These are phyloP conservation scores for Petunia hybrid DNA, from an alignment of 305 asterid genomes.

Conservation along the genomic window DNA sequence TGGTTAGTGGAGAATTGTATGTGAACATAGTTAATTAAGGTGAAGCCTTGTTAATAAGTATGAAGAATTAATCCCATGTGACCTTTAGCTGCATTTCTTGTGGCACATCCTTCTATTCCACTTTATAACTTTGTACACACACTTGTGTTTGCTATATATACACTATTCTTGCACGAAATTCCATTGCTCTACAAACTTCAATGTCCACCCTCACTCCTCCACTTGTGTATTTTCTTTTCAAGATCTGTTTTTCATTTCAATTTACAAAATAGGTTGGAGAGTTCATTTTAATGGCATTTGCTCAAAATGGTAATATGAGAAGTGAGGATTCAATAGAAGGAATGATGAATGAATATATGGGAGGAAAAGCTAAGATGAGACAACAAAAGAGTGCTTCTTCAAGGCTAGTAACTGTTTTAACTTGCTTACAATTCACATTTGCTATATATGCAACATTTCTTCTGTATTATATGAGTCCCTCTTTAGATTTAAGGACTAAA, in stretches of 20 bases:
- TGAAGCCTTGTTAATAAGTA: neutral
- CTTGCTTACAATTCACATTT: slow-evolving; percentile 76
- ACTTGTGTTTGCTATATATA: neutral
- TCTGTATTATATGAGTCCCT: slow-evolving; percentile 76
- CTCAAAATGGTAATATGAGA: slow-evolving; percentile 22
- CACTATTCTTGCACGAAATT: neutral
- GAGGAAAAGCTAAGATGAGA: slow-evolving; percentile 57
- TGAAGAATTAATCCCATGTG: slow-evolving; percentile 23
- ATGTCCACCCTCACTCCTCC: neutral
- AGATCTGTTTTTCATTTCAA: slow-evolving; percentile 7
- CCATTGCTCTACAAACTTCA: neutral
- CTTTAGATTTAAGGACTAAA: slow-evolving; percentile 58
- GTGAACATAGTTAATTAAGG: neutral
- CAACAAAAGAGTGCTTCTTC: slow-evolving; percentile 50
- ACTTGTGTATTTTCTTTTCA: neutral
- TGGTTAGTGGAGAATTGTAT: neutral
- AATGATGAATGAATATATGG: slow-evolving; percentile 45
- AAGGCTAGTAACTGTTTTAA: slow-evolving; percentile 65
- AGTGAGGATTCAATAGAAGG: slow-evolving; percentile 27
- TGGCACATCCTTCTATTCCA: neutral
- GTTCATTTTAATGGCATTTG: neutral
- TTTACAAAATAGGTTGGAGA: neutral
- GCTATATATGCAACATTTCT: slow-evolving; percentile 86
- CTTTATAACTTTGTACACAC: slow-evolving; percentile 12
- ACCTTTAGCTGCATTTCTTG: slow-evolving; percentile 4